A percentile compares a stretch with the other conserved stretches of the same genome.
phyloP scores from a whole-genome alignment of 805 yeast genomes.

The Yamadazyma tumulicola region DNA sequence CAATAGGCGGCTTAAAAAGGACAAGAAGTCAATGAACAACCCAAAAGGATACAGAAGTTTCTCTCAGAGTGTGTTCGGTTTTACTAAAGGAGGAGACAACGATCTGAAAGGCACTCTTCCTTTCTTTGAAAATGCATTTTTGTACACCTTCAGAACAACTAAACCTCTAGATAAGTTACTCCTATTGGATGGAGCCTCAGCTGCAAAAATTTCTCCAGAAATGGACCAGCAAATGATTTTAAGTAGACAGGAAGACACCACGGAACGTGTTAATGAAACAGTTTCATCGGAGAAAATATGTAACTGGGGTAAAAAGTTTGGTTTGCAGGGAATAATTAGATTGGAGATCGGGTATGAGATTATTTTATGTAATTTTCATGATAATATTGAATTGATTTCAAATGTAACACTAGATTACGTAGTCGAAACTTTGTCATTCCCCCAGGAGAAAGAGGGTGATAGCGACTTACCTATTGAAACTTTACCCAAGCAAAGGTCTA shows the following conservation, averaged over 20 bases:
- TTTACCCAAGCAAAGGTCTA: constrained; percentile 4
- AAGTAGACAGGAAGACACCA: constrained; percentile 17
- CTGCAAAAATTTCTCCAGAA: constrained; percentile 60
- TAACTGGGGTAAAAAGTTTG: constrained; percentile 50
- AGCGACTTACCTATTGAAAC: background rate
- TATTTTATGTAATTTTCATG: constrained; percentile 56
- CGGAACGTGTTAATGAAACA: constrained; percentile 34
- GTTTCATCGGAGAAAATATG: constrained; percentile 46
- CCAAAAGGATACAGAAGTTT: background rate
- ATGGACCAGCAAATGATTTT: constrained; percentile 48
- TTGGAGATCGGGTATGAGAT: constrained; percentile 61
- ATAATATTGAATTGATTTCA: constrained; percentile 44
- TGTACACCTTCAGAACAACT: constrained; percentile 45
- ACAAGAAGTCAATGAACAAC: background rate
- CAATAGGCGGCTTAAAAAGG: background rate
- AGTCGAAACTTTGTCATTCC: constrained; percentile 34
- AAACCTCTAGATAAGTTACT: constrained; percentile 48
- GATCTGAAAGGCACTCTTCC: too few species aligned
- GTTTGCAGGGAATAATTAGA: constrained; percentile 56
- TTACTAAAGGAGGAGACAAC: background rate
- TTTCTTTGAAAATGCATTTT: constrained; percentile 9
- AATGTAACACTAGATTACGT: constrained; percentile 38
- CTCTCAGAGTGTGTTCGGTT: background rate
- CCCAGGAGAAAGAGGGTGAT: constrained; percentile 32
- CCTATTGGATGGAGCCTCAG: constrained; percentile 65